phyloP scores from a whole-genome alignment of 306 rosid species.

The Pyrus bretschneideri region DNA sequence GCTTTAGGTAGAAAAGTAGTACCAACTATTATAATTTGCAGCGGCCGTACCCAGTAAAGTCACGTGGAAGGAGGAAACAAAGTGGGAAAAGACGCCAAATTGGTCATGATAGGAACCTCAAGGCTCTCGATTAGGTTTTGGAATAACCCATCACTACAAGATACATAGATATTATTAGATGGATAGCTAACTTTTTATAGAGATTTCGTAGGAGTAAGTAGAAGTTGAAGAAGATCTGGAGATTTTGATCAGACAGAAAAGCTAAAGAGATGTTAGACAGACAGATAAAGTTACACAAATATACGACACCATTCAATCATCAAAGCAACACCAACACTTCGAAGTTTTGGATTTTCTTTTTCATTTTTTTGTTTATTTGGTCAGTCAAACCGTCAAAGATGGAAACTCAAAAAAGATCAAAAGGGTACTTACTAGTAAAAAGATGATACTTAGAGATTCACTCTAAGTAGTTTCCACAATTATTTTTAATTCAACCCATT shows the following conservation, averaged over 20 bases:
- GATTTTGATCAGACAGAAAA: constrained; percentile 24
- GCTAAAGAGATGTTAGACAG: constrained; percentile 7
- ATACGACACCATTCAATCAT: constrained; percentile 25
- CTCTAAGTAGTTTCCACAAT: too few relatives aligned
- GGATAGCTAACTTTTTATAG: constrained; percentile 19
- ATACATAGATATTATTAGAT: not conserved
- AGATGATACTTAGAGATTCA: too few relatives aligned
- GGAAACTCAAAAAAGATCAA: not conserved
- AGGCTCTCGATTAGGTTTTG: constrained; percentile 12
- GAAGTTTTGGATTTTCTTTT: not conserved
- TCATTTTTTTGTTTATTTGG: not conserved
- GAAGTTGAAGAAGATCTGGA: constrained; percentile 22
- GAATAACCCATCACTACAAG: constrained; percentile 25
- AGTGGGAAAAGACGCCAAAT: constrained; percentile 20
- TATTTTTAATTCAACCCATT: too few relatives aligned
- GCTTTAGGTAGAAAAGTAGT: not conserved
- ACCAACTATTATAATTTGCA: constrained; percentile 6
- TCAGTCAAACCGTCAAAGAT: constrained; percentile 22
- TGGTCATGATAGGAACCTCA: constrained; percentile 46
- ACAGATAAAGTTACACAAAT: constrained; percentile 9
- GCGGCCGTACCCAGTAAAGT: constrained; percentile 27
- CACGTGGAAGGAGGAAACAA: constrained; percentile 56
- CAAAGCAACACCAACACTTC: constrained; percentile 18
- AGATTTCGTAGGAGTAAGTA: not conserved
- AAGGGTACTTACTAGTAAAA: not conserved